Evolutionary conservation across 768 basidiomycete species (phyloP).

Genomic region (Kwoniella newhampshirensis): DNA sequence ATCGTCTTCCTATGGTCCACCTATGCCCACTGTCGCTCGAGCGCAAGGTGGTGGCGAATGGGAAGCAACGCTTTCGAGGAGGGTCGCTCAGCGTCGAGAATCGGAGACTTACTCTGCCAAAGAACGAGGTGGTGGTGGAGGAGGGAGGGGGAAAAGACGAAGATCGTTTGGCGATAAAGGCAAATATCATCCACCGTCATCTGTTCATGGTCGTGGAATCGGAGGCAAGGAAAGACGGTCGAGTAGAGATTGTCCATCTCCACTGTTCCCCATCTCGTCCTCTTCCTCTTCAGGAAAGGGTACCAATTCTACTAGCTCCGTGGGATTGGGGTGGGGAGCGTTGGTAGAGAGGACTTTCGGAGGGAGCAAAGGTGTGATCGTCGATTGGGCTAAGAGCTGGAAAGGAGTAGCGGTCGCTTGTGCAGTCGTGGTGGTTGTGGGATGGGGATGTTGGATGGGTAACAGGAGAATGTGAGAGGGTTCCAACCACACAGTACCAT

Average conservation of each 20-base stretch:
- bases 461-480: conserved; percentile 4
- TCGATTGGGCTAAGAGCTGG: conserved; percentile 14
- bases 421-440: conserved; percentile 17
- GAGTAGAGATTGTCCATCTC: conserved; percentile 8
- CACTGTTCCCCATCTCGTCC: conserved; percentile 9
- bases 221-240: conserved; percentile 1
- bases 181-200: too few species aligned
- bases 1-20: conserved; percentile 6
- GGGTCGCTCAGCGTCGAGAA: conserved; percentile 38
- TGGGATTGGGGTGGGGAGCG: conserved; percentile 10
- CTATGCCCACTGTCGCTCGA: conserved; percentile 41
- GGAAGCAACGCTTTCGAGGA: conserved; percentile 41
- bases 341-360: conserved; percentile 18
- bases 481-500: not conserved
- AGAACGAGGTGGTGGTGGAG: not conserved
- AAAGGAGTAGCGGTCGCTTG: conserved; percentile 9
- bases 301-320: not conserved
- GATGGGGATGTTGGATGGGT: conserved; percentile 16
- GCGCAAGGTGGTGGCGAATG: conserved; percentile 46
- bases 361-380: not conserved
- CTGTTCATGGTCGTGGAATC: not conserved
- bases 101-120: conserved; percentile 1
- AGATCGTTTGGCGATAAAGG: not conserved
- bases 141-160: not conserved
- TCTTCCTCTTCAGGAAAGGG: not conserved